Conservation (phyloP, 2,329 filamentous ascomycete genomes). For the Fusarium proliferatum region DNA sequence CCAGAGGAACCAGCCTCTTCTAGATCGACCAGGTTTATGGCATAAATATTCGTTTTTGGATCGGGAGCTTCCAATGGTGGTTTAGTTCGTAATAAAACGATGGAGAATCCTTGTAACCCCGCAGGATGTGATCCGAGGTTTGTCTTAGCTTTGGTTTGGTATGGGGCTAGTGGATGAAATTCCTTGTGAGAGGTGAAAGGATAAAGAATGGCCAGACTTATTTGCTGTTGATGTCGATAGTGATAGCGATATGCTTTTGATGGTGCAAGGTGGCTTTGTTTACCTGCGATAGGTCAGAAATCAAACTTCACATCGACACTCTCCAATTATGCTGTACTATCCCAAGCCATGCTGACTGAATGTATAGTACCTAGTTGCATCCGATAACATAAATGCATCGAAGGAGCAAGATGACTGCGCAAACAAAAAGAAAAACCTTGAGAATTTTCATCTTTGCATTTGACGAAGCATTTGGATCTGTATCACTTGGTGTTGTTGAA, state of each 20-base stretch:
- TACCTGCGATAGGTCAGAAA: neutral
- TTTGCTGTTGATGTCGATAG: neutral
- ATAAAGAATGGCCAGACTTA: neutral
- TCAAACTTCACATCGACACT: neutral
- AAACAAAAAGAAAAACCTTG: neutral
- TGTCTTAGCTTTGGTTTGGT: slow-evolving; percentile 6
- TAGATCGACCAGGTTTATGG: slow-evolving; percentile 17
- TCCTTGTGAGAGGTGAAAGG: slow-evolving; percentile 10
- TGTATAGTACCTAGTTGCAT: neutral
- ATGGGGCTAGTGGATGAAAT: neutral
- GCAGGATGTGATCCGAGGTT: slow-evolving; percentile 29
- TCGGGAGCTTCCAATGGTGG: slow-evolving; percentile 30
- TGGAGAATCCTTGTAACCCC: slow-evolving; percentile 33
- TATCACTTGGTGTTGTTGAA: neutral
- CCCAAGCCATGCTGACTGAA: neutral
- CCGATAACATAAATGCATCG: neutral
- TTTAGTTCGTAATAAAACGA: slow-evolving; percentile 14
- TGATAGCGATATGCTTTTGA: neutral
- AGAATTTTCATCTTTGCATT: neutral
- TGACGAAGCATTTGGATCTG: neutral
- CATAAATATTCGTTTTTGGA: neutral
- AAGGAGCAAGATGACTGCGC: neutral
- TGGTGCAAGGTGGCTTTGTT: neutral
- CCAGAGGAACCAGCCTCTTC: neutral
- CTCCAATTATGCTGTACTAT: neutral